Evolutionary conservation across 768 basidiomycete species (phyloP), one percentile per base, ranked within the genome.

Genomic region (Mycena maculata): DNA sequence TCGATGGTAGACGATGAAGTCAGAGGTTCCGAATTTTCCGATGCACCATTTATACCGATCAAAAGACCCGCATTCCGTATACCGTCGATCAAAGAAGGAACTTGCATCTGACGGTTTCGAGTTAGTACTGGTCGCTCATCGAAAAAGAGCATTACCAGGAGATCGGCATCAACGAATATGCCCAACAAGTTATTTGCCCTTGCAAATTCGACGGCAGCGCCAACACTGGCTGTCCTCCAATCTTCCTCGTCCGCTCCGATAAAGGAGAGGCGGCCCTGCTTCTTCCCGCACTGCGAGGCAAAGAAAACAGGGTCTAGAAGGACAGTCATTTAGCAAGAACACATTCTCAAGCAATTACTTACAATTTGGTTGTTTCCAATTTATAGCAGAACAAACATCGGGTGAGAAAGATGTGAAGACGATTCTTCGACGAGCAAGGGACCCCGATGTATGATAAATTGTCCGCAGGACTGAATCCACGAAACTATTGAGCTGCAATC

Each of bases 361-460:
- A 95, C 97, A 99, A 78, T 99, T 99, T 15, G 97, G 97, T 79
- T 99, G 97, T 79, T 99, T 99, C 98, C 97, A 99, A 74, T 99
- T 99, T 60, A 98, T 79, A 18, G 93, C 91, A 10, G 93, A 89
- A 78, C 95, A 97, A 0, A 95, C 88, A 75, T 93, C 90, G 11
- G 96, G 94, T 52, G 92, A 92, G 77, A 93, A 99, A 8, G 95
- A 97, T 41, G 91, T 91, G 76, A 99, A 95, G n/a, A 95, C 88
- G 66, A 98, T 88, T 71, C 91, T 91, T 54, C 96, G 85, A 60
- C 92, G 89, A 53, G 82, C 81, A 63, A 82, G 79, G 31, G 83
- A 78, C 54, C 83, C 82, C 25, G 88, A 86, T 7, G 87, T 88
- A 65, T 89, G 86, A 76, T 94, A 95, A 60, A 98, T 91, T 54